These are phyloP conservation scores for Candida taoyuanica DNA, from an alignment of 805 yeast genomes.

Conservation along the genomic window DNA sequence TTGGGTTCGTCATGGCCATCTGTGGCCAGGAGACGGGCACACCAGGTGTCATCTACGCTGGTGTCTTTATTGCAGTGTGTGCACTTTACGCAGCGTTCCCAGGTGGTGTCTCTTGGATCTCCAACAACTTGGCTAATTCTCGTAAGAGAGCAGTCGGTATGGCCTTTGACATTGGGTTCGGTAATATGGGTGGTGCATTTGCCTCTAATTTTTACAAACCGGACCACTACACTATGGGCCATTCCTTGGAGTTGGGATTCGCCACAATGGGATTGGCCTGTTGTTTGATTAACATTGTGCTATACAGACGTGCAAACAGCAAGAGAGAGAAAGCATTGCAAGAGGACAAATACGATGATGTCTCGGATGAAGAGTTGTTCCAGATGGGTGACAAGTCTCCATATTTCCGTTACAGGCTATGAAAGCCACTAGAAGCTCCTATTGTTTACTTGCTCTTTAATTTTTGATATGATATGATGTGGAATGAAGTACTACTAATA, in stretches of 20 bases:
- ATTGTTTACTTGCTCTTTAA: too few relatives aligned
- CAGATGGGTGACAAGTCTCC: slow-evolving; percentile 42
- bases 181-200: slow-evolving; percentile 34
- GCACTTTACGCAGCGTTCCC: slow-evolving; percentile 32
- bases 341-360: slow-evolving; percentile 30
- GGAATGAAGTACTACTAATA: too few relatives aligned
- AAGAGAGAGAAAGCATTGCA: slow-evolving; percentile 24
- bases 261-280: slow-evolving; percentile 30
- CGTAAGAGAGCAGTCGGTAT: slow-evolving; percentile 34
- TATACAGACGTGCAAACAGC: slow-evolving; percentile 25
- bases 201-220: slow-evolving; percentile 31
- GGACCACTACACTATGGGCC: slow-evolving; percentile 30
- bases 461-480: too few relatives aligned
- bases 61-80: slow-evolving; percentile 28
- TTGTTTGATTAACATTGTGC: slow-evolving; percentile 17
- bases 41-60: slow-evolving; percentile 30
- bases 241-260: slow-evolving; percentile 30
- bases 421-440: neutral
- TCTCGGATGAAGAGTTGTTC: slow-evolving; percentile 27
- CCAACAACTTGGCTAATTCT: slow-evolving; percentile 33
- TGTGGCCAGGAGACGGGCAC: slow-evolving; percentile 22
- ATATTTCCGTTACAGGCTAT: slow-evolving; percentile 30
- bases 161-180: slow-evolving; percentile 35
- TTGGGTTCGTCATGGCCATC: slow-evolving; percentile 32
- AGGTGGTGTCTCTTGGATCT: slow-evolving; percentile 30